phyloP scores from a whole-genome alignment of 352 stramenopile genomes.

The Globisporangium viniferum region DNA sequence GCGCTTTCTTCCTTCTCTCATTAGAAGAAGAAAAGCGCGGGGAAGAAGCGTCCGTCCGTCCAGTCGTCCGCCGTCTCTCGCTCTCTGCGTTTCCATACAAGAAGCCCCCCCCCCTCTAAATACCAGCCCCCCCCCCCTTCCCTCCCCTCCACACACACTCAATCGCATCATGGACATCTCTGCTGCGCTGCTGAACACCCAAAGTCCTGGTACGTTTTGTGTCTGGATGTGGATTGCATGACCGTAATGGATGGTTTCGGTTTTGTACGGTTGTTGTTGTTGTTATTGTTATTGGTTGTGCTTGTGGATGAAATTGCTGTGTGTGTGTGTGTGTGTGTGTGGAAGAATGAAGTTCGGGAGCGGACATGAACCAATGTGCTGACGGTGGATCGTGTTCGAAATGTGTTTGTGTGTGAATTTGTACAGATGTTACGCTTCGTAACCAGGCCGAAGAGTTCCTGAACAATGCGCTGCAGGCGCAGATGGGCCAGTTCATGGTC shows the following conservation, averaged over 20 bases:
- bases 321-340: not conserved
- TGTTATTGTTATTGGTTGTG: not conserved
- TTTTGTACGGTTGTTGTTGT: not conserved
- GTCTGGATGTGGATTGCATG: not conserved
- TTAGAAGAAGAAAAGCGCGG: slow-evolving; percentile 7
- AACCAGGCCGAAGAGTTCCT: slow-evolving; percentile 84
- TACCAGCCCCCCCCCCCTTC: not conserved
- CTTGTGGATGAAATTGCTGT: not conserved
- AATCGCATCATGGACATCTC: slow-evolving; percentile 70
- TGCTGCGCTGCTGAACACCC: slow-evolving; percentile 71
- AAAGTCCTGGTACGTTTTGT: slow-evolving; percentile 54
- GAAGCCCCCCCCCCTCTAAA: no score
- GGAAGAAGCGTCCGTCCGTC: slow-evolving; percentile 1
- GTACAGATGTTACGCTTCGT: slow-evolving; percentile 56
- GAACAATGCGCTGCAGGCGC: slow-evolving; percentile 73
- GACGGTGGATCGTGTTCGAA: not conserved
- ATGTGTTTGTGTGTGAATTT: slow-evolving; percentile 4
- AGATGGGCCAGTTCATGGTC: slow-evolving; percentile 84
- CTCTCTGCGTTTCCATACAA: not conserved
- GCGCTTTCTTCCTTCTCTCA: slow-evolving; percentile 6
- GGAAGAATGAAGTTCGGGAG: not conserved
- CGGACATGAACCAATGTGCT: not conserved
- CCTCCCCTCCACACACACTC: not conserved
- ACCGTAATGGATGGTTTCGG: not conserved
- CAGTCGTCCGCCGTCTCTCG: not conserved